phyloP scores from a whole-genome alignment of 2,329 filamentous ascomycete genomes.

The Elsinoe ampelina region DNA sequence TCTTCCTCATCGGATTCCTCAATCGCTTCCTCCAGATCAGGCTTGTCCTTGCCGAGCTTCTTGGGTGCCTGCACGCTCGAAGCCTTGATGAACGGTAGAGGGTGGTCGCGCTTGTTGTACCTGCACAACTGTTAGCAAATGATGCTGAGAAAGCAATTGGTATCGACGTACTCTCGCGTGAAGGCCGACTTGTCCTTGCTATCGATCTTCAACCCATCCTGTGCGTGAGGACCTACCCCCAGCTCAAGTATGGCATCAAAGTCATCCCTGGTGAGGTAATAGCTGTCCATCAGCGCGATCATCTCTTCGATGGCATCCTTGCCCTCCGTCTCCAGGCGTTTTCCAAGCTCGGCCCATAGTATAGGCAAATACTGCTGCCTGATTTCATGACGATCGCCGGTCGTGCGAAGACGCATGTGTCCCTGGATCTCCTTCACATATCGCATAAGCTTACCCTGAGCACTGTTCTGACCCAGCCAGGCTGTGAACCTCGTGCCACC shows the following conservation, averaged over 20 bases:
- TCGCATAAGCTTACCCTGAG: slow-evolving; percentile 62
- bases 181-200: slow-evolving; percentile 80
- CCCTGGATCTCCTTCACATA: slow-evolving; percentile 90
- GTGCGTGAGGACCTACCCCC: slow-evolving; percentile 74
- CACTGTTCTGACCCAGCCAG: slow-evolving; percentile 96
- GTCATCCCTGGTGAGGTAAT: slow-evolving; percentile 89
- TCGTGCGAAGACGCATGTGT: slow-evolving; percentile 87
- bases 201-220: slow-evolving; percentile 68
- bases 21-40: slow-evolving; percentile 91
- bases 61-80: slow-evolving; percentile 63
- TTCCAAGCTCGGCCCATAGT: slow-evolving; percentile 72
- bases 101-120: slow-evolving; percentile 79
- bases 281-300: slow-evolving; percentile 94
- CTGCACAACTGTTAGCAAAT: slow-evolving; percentile 34
- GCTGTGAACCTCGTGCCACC: slow-evolving; percentile 63
- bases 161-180: slow-evolving; percentile 63
- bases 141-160: background rate
- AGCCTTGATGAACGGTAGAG: slow-evolving; percentile 93
- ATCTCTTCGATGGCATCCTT: slow-evolving; percentile 73
- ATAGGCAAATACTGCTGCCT: slow-evolving; percentile 88
- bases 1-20: slow-evolving; percentile 70
- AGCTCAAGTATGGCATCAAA: slow-evolving; percentile 89
- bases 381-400: slow-evolving; percentile 85
- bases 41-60: slow-evolving; percentile 61
- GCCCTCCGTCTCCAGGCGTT: slow-evolving; percentile 64